Evolutionary conservation across 768 basidiomycete genomes (phyloP).

Genomic region (Russula ochroleuca): DNA sequence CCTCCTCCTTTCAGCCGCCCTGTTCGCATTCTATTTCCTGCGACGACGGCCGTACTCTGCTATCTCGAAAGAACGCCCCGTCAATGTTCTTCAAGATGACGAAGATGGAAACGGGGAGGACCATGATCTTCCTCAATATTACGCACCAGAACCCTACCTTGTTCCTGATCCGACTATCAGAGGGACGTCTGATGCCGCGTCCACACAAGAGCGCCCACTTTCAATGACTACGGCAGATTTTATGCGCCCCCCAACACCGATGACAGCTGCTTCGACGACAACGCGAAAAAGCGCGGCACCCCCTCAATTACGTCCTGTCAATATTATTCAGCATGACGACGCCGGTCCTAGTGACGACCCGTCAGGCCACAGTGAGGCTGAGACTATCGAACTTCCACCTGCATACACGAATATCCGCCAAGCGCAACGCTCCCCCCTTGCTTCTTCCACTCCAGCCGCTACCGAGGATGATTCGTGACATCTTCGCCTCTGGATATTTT

Average conservation of each 20-base stretch:
- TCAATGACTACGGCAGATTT: constrained; percentile 16
- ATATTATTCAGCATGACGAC: constrained; percentile 83
- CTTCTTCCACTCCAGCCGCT: background rate
- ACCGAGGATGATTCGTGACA: background rate
- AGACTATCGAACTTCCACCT: constrained; percentile 80
- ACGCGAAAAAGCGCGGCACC: constrained; percentile 45
- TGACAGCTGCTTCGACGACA: constrained; percentile 33
- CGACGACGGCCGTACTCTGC: constrained; percentile 43
- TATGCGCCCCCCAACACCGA: constrained; percentile 28
- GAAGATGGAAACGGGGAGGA: constrained; percentile 48
- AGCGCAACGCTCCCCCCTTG: background rate
- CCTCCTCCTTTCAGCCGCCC: constrained; percentile 39
- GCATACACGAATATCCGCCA: constrained; percentile 64
- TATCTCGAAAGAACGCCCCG: constrained; percentile 51
- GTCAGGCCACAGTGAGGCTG: constrained; percentile 42
- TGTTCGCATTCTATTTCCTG: constrained; percentile 47
- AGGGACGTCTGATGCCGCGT: constrained; percentile 38
- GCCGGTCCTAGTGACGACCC: constrained; percentile 54
- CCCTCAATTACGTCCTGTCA: constrained; percentile 61
- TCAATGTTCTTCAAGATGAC: constrained; percentile 58
- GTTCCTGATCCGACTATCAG: constrained; percentile 56
- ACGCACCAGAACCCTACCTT: constrained; percentile 72
- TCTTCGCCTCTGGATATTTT: background rate
- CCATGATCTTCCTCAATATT: constrained; percentile 62
- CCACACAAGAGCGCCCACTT: constrained; percentile 29